Base-by-base conservation (phyloP, 2,329 filamentous ascomycete species). In the Fusarium concolor region DNA sequence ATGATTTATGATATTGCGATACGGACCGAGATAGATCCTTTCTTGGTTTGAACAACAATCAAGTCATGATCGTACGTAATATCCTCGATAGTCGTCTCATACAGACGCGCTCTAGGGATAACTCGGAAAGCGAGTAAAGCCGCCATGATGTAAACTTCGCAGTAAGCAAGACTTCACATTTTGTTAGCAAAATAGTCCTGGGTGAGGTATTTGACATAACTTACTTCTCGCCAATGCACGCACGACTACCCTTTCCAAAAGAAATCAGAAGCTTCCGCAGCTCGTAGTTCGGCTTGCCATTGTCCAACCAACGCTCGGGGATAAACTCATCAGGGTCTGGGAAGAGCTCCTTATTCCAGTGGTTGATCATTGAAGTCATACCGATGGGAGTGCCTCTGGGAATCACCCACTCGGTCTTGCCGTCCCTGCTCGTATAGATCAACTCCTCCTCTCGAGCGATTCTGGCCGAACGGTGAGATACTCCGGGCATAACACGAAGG, bases 341-440 rank as follows among this genome's bases (percentile, higher is more conserved):
- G 44, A 80, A 82, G 3, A 76, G 54, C 10, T 69, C 71, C 56
- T 74, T 46, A 43, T 78, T 56, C 66, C 62, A 73, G 68, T 78
- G 76, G 46, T 74, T 74, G 61, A 76, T 74, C 62, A 75, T 72
- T 10, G 74, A 73, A 3, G 73, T 76, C 76, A 78, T 79, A 20
- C 74, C 72, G 9, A 78, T 74, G 3, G 74, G 74, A 5, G 76
- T 78, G 14, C 74, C 77, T 55, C 73, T 62, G 3, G 67, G 70
- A 39, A 79, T 74, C 2, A 74, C 51, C 59, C 64, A 72, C n/a
- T 70, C 55, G 0, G 46, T 24, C 1, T 57, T 67, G n/a, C 73
- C 62, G 6, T 72, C 68, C 12, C 49, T 55, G 15, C 60, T 73
- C 31, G 46, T 67, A 42, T 76, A 77, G 1, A 74, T 22, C 4